These are phyloP conservation scores for Aaosphaeria arxii DNA, from an alignment of 2,329 filamentous ascomycete genomes.

Conservation along the genomic window DNA sequence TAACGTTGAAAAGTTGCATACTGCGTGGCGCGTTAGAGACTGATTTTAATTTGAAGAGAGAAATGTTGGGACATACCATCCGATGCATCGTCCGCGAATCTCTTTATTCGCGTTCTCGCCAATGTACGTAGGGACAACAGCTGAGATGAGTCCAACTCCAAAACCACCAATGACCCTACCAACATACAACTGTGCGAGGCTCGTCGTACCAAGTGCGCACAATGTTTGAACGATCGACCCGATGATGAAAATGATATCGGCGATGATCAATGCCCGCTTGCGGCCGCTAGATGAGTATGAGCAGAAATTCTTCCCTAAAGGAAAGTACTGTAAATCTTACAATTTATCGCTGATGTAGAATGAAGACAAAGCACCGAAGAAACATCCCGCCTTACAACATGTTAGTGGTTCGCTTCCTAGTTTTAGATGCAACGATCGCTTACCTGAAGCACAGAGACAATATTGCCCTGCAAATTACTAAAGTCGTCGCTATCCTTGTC, in stretches of 20 bases:
- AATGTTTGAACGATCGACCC: slow-evolving; percentile 42
- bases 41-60: background rate
- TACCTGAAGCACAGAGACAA: slow-evolving; percentile 42
- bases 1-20: slow-evolving; percentile 42
- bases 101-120: slow-evolving; percentile 46
- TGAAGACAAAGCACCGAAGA: slow-evolving; percentile 42
- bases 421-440: background rate
- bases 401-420: background rate
- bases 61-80: slow-evolving; percentile 21
- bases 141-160: slow-evolving; percentile 42
- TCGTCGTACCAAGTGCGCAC: slow-evolving; percentile 32
- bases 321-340: slow-evolving; percentile 4
- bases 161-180: slow-evolving; percentile 45
- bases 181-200: slow-evolving; percentile 40
- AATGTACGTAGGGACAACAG: slow-evolving; percentile 45
- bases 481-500: slow-evolving; percentile 30
- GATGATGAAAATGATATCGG: slow-evolving; percentile 42
- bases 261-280: slow-evolving; percentile 40
- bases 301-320: background rate
- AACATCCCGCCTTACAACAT: slow-evolving; percentile 35
- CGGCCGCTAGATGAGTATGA: slow-evolving; percentile 23
- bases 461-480: slow-evolving; percentile 42
- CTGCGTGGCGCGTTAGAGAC: slow-evolving; percentile 7
- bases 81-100: slow-evolving; percentile 38
- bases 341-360: slow-evolving; percentile 44